phyloP scores from a whole-genome alignment of 106 monocot species.

The Gastrodia elata region DNA sequence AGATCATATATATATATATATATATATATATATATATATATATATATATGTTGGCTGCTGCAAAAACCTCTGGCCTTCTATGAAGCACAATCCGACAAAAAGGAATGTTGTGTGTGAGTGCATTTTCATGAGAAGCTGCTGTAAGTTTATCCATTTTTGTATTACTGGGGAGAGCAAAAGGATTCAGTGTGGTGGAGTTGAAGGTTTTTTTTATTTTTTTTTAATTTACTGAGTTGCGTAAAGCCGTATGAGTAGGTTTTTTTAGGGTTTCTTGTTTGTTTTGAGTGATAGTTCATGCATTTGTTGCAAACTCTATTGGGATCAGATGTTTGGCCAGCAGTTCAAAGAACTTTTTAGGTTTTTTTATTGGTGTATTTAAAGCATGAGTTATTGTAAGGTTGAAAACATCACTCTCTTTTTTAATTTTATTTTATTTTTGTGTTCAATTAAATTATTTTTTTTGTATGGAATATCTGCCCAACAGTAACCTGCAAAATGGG shows the following conservation, averaged over 20 bases:
- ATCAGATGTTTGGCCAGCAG: not conserved
- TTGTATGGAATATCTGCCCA: too few species aligned
- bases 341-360: not conserved
- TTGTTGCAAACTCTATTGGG: not conserved
- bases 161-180: not conserved
- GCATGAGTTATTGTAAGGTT: too few species aligned
- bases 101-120: not conserved
- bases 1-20: not conserved
- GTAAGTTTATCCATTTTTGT: not conserved
- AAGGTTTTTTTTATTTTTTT: too few species aligned
- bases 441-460: too few species aligned
- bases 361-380: too few species aligned
- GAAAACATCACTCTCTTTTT: too few species aligned
- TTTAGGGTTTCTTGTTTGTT: not conserved
- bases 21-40: too few species aligned
- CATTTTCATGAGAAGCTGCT: not conserved
- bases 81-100: not conserved
- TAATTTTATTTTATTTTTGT: too few species aligned
- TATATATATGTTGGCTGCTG: too few species aligned
- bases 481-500: too few species aligned
- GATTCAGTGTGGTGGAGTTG: not conserved
- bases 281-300: not conserved
- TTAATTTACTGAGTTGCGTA: not conserved
- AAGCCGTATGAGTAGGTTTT: not conserved
- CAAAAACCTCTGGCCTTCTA: not conserved